Base-by-base conservation (phyloP, 768 basidiomycete species). In the Russula ochroleuca region DNA sequence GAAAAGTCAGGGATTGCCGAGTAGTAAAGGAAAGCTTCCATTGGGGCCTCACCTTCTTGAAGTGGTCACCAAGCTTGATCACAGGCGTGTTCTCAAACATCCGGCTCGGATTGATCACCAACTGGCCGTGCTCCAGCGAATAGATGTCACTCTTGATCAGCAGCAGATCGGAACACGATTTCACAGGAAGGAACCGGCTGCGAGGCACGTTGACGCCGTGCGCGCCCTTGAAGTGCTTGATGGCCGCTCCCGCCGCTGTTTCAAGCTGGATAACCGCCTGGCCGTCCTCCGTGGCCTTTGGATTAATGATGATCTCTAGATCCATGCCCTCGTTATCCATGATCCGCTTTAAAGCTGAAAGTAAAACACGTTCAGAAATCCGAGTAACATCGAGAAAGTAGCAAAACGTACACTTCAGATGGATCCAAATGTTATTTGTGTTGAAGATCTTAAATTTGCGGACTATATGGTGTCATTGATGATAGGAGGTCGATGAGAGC, bases 191-290 rank as follows among this genome's bases (percentile, higher is more conserved):
- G 87, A 98, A 97, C 65, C 96, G 91, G 64, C 83, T 85, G 60
- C 94, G 88, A 59, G 96, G 94, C 49, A 98, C 96, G 78, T 95
- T 96, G 77, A 97, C 88, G 64, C 93, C 96, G 72, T 90, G 90
- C 7, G 90, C 92, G 73, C 88, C 88, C 75, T 83, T 87, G 80
- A 95, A 95, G 77, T 95, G 89, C 80, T 94, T 94, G 83, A 89
- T 85, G 51, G 94, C 94, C 47, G 92, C 93, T 75, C 95, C 94
- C 59, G 94, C 91, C 48, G 94, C 94, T 23, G 71, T 73, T 65
- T 70, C 70, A 23, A 72, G 70, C 66, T 72, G 92, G 69, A 97
- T 84, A 72, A 97, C 88, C 38, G 92, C 80, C 67, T 87, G 84
- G 17, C 94, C 95, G 64, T 90, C 85, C 69, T 96, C 94, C 33